Percentiles rank a stretch among this genome's conserved stretches.
Evolutionary conservation across 257 asterid species (phyloP).

Genomic region (Linaria vulgaris): DNA sequence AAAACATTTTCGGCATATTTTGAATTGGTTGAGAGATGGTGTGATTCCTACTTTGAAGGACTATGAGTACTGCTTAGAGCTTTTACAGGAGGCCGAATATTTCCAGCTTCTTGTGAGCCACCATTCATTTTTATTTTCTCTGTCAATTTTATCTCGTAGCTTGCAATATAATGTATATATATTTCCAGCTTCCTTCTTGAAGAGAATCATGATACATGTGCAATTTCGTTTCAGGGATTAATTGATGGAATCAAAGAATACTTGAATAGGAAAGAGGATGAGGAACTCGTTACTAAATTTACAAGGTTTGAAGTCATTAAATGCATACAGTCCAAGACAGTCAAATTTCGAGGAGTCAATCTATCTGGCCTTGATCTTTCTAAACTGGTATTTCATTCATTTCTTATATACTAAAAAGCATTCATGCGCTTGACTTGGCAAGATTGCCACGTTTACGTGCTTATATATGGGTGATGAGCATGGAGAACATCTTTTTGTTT

Average conservation of each 20-base stretch:
- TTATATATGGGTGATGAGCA: too few species aligned
- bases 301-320: constrained; percentile 83
- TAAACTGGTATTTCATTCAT: constrained; percentile 80
- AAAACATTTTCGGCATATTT: constrained; percentile 78
- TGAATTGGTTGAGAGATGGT: constrained; percentile 96
- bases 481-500: too few species aligned
- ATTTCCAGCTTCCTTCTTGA: background rate
- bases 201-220: constrained; percentile 10
- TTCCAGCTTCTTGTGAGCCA: constrained; percentile 82
- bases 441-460: too few species aligned
- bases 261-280: constrained; percentile 74
- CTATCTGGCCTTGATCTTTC: constrained; percentile 93
- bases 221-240: constrained; percentile 55
- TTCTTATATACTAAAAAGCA: too few species aligned
- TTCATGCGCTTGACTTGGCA: too few species aligned
- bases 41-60: constrained; percentile 70
- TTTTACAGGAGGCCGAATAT: constrained; percentile 84
- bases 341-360: constrained; percentile 89
- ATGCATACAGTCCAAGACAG: constrained; percentile 89
- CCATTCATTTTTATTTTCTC: constrained; percentile 19
- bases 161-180: constrained; percentile 1
- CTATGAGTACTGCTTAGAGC: constrained; percentile 62
- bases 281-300: constrained; percentile 68
- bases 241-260: constrained; percentile 61
- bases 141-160: constrained; percentile 2